Percentiles rank a stretch among this genome's conserved stretches.
These are phyloP conservation scores for Penicillium sp. DNA, from an alignment of 2,329 filamentous ascomycete genomes.

Conservation along the genomic window DNA sequence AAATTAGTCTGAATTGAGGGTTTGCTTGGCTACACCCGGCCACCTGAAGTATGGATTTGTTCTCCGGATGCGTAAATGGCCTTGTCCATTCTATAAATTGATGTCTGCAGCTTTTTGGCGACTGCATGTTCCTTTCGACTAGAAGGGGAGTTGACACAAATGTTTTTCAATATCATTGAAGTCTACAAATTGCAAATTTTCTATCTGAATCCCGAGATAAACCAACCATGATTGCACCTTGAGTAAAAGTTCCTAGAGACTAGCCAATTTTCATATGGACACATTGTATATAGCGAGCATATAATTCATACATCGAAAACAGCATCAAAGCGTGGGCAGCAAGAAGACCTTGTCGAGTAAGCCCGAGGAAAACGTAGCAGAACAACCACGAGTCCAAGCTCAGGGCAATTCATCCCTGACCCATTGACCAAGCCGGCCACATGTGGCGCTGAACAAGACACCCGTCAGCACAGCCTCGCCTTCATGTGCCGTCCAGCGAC, in stretches of 20 bases:
- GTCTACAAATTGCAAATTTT: too few relatives aligned
- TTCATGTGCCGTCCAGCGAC: constrained; percentile 73
- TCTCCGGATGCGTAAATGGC: too few relatives aligned
- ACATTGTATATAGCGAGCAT: background rate
- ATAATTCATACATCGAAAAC: constrained; percentile 4
- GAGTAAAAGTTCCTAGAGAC: too few relatives aligned
- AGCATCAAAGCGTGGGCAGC: constrained; percentile 8
- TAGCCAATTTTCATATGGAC: too few relatives aligned
- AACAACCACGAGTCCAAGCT: constrained; percentile 1
- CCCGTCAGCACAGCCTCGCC: constrained; percentile 71
- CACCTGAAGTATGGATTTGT: too few relatives aligned
- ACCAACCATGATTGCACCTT: too few relatives aligned
- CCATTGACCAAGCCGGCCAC: constrained; percentile 13
- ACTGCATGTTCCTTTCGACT: too few relatives aligned
- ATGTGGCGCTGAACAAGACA: constrained; percentile 67
- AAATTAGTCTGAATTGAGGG: constrained; percentile 8
- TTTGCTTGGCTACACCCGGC: background rate
- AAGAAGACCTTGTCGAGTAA: constrained; percentile 2
- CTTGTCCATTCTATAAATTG: too few relatives aligned
- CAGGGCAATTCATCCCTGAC: constrained; percentile 17
- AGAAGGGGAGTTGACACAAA: too few relatives aligned
- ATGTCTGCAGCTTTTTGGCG: too few relatives aligned
- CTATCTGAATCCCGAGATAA: background rate
- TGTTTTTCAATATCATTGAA: too few relatives aligned
- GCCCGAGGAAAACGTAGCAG: background rate